Evolutionary conservation across 2,329 filamentous ascomycete species (phyloP).

Genomic region (Diatrype stigma): DNA sequence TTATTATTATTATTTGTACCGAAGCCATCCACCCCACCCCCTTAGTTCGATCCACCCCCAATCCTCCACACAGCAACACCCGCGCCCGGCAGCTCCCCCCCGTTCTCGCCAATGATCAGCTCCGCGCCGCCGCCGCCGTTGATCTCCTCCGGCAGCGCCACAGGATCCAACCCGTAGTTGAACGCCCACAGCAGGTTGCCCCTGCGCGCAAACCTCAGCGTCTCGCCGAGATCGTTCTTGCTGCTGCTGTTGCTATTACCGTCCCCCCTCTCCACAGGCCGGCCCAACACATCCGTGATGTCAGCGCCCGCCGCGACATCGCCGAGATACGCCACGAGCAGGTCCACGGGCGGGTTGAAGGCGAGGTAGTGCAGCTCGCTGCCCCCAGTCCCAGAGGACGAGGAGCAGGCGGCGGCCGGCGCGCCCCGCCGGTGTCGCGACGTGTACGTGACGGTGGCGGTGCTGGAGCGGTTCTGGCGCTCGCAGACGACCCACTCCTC

Average conservation of each 20-base stretch:
- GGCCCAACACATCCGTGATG: conserved; percentile 12
- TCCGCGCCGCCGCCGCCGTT: too few relatives aligned
- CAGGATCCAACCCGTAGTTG: conserved; percentile 16
- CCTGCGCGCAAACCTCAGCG: conserved; percentile 12
- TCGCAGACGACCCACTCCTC: conserved; percentile 17
- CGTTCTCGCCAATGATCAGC: conserved; percentile 9
- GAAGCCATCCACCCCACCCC: neutral
- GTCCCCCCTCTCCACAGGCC: conserved; percentile 7
- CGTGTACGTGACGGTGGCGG: conserved; percentile 12
- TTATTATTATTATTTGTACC: neutral
- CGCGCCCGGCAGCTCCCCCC: conserved; percentile 12
- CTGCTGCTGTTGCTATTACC: too few relatives aligned
- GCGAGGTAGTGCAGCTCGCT: conserved; percentile 13
- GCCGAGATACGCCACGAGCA: conserved; percentile 16
- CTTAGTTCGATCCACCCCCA: neutral
- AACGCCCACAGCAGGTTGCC: conserved; percentile 17
- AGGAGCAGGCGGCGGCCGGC: conserved; percentile 16
- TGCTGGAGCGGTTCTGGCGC: conserved; percentile 11
- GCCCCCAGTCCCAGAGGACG: conserved; percentile 4
- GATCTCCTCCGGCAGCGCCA: conserved; percentile 5
- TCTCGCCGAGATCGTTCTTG: conserved; percentile 11
- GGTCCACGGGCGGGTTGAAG: conserved; percentile 18
- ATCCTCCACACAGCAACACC: conserved; percentile 15
- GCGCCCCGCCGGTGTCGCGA: conserved; percentile 15
- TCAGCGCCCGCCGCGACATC: conserved; percentile 12